Base-by-base conservation (phyloP, 2,329 filamentous ascomycete genomes). In the Fusarium nematophilum region DNA sequence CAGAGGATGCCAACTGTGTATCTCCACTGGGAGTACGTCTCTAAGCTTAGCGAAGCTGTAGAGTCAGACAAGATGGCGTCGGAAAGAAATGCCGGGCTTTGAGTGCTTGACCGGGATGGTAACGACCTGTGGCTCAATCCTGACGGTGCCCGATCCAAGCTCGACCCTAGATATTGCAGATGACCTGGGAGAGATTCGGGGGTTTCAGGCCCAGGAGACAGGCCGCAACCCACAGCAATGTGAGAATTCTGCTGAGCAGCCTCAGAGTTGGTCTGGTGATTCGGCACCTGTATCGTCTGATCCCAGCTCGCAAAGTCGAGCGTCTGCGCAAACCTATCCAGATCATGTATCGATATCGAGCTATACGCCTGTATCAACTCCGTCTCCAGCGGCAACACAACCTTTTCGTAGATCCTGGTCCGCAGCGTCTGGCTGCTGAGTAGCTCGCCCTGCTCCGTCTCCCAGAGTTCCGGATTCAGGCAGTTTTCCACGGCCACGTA, bases 1-100 rank as follows among this genome's bases (percentile, higher is more conserved):
- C 58, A 64, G 7, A 64, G 33, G 2, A 61, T 61, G 1, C 49
- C 57, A 4, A 61, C 53, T 2, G 49, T 51, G 14, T 55, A 61
- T 6, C 11, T 36, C 34, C 17, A 13, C 6, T 14, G 27, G n/a
- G 33, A 9, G 3, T 46, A 18, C 1, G 33, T 10, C 23, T 53
- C 38, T 3, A 14, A 4, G 15, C 18, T n/a, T 2, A 29, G 4
- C 8, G 27, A 15, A n/a, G 17, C 3, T 26, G 37, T 9, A 1
- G 13, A 13, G 5, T 49, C 30, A 1, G 18, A 45, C 9, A 43
- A 9, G 3, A 9, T 14, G n/a, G 18, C 23, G 17, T 49, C 51
- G 6, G 10, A 27, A 43, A 26, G 14, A 30, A 15, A 4, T 8
- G 21, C 21, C 3, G n/a, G 9, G 8, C 18, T 31, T 44, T 14